phyloP scores from a whole-genome alignment of 2,329 filamentous ascomycete species.

The Aspergillus calidoustus region DNA sequence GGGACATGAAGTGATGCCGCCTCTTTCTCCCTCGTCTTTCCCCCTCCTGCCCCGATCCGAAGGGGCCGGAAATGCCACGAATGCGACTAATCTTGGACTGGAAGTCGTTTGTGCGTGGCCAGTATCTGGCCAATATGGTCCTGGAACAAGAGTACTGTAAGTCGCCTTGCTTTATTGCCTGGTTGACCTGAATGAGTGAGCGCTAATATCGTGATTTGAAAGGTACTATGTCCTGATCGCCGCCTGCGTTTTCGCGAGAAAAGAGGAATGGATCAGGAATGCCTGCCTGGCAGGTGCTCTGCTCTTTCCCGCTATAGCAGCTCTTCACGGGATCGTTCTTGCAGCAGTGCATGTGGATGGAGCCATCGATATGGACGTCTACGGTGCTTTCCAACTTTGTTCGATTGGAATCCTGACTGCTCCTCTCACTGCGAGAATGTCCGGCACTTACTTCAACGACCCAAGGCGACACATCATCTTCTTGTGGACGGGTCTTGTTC shows the following conservation, averaged over 20 bases:
- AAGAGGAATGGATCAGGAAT: slow-evolving; percentile 14
- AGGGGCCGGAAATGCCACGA: neutral
- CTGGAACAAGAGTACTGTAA: slow-evolving; percentile 5
- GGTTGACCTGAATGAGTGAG: neutral
- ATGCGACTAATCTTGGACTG: slow-evolving; percentile 1
- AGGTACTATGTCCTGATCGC: slow-evolving; percentile 10
- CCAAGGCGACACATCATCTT: slow-evolving; percentile 9
- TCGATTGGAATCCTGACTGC: slow-evolving; percentile 13
- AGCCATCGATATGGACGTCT: slow-evolving; percentile 11
- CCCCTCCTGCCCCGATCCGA: neutral
- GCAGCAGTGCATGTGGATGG: slow-evolving; percentile 7
- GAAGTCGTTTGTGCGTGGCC: slow-evolving; percentile 11
- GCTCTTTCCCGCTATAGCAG: slow-evolving; percentile 10
- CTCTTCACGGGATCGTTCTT: slow-evolving; percentile 7
- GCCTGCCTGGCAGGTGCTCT: slow-evolving; percentile 9
- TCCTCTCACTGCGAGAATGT: slow-evolving; percentile 11
- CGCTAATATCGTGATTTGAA: neutral
- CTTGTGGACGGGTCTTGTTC: slow-evolving; percentile 7
- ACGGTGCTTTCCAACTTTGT: slow-evolving; percentile 10
- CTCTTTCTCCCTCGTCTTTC: neutral
- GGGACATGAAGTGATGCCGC: slow-evolving; percentile 4
- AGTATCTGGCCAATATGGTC: slow-evolving; percentile 8
- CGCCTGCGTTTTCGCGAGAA: slow-evolving; percentile 7
- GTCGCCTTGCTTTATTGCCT: neutral
- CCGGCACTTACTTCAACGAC: slow-evolving; percentile 10